Base-by-base conservation (phyloP, 352 stramenopile genomes). In the Aphanomyces cochlioides region DNA sequence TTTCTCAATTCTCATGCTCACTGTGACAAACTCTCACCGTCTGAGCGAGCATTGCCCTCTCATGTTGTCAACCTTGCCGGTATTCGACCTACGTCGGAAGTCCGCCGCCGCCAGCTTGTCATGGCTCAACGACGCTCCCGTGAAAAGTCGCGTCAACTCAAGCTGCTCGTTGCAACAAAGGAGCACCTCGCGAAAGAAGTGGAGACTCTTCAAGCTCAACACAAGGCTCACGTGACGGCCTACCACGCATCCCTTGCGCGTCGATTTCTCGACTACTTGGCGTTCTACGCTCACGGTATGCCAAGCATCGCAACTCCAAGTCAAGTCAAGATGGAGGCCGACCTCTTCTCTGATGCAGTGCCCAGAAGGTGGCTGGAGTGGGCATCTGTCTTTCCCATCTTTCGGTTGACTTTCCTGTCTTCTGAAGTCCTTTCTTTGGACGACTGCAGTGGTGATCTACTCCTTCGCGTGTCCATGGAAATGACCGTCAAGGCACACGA, bases 201-300 rank as follows among this genome's bases (percentile, higher is more conserved):
- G 28, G 28, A 28, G 28, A 28, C 28, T 28, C 28, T 28, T 28
- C 28, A 28, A n/a, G 8, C 50, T 58, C 50, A 10, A 10, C 8
- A 58, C 8, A n/a, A n/a, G 8, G 28, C 50, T 8, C 50, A 19
- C n/a, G 50, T 19, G 8, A 34, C 8, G 50, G n/a, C 50, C n/a
- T 58, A 58, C 50, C 50, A 58, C n/a, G 8, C 50, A 34, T 10
- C n/a, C 50, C 50, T 58, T 34, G 37, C 50, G 8, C 8, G n/a
- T 10, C 50, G 50, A n/a, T 58, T 58, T 34, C 8, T 58, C 8
- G 50, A 58, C n/a, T 58, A 58, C 50, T 19, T 58, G 50, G 50
- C 50, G 8, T 34, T 58, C 13, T n/a, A 38, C 50, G 37, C 50
- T 8, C 8, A 28, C 2, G 28, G 28, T 28, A 28, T 28, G 28